Base-by-base conservation (phyloP, 192 early-diverging fungal species). In the Dissophora ornata region DNA sequence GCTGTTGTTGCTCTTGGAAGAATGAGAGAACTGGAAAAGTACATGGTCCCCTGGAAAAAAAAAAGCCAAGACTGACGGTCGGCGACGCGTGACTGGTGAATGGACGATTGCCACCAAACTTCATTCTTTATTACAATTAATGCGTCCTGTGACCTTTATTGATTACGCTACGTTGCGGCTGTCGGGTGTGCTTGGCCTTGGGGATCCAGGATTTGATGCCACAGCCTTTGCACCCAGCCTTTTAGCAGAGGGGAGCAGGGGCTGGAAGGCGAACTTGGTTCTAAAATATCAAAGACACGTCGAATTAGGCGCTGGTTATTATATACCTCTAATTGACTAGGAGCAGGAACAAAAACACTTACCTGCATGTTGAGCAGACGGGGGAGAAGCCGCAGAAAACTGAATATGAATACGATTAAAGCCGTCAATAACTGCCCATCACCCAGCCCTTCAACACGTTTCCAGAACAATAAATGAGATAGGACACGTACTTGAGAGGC, bases 361-460 rank as follows among this genome's bases (percentile, higher is more conserved):
- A 86, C 84, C 78, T 84, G 86, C 91, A 92, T 12, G 91, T 92
- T 21, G 91, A 92, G 80, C 91, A 92, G 1, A 92, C 89, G 0
- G 91, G 91, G 9, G 90, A 86, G 67, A 83, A 85, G 45, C 82
- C 69, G 64, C 91, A 92, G 79, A 92, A 92, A 59, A 92, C 83
- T 84, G n/a, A n/a, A n/a, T n/a, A n/a, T n/a, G n/a, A n/a, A n/a
- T n/a, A n/a, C n/a, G n/a, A n/a, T n/a, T n/a, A n/a, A n/a, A n/a
- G n/a, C n/a, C n/a, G n/a, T n/a, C n/a, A n/a, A n/a, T n/a, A n/a
- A n/a, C n/a, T n/a, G n/a, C n/a, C n/a, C n/a, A n/a, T n/a, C n/a
- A n/a, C n/a, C n/a, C n/a, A n/a, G n/a, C n/a, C n/a, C 22, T 32
- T 45, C 44, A 60, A 28, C n/a, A n/a, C n/a, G n/a, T n/a, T n/a